Evolutionary conservation across 305 asterid species (phyloP).

Genomic region (Fraxinus paxiana): DNA sequence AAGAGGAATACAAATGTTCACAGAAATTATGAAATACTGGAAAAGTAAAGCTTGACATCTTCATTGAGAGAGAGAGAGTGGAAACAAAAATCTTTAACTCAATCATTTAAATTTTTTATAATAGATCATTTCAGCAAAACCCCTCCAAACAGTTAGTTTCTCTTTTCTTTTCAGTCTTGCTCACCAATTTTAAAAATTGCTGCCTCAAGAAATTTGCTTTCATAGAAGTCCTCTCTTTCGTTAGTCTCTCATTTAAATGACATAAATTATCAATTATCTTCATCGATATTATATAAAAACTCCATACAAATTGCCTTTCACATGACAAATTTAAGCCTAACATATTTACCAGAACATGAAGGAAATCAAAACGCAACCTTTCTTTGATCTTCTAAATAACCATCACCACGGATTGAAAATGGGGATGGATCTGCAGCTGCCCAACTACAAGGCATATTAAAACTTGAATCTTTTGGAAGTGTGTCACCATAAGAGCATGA

Average conservation of each 20-base stretch:
- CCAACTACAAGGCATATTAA: conserved; percentile 65
- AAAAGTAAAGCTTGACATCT: background rate
- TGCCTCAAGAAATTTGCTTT: background rate
- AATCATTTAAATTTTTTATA: background rate
- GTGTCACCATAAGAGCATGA: conserved; percentile 56
- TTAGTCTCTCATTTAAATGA: background rate
- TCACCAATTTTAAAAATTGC: background rate
- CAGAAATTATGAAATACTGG: background rate
- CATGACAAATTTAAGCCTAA: background rate
- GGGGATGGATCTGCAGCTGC: conserved; percentile 72
- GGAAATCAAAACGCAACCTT: conserved; percentile 45
- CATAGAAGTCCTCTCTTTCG: background rate
- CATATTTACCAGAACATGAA: background rate
- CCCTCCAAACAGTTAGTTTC: background rate
- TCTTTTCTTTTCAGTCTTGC: background rate
- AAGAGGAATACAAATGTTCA: background rate
- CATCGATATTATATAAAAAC: background rate
- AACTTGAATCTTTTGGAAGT: conserved; percentile 57
- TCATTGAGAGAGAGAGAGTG: background rate
- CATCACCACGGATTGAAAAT: conserved; percentile 67
- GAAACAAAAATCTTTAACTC: background rate
- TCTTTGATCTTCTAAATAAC: conserved; percentile 55
- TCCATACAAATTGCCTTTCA: background rate
- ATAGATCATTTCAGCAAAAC: background rate
- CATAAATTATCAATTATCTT: background rate